A percentile compares a stretch with the other conserved stretches of the same genome.
Conservation (phyloP, 2,329 filamentous ascomycete species). For the Diaporthe nobilis region DNA sequence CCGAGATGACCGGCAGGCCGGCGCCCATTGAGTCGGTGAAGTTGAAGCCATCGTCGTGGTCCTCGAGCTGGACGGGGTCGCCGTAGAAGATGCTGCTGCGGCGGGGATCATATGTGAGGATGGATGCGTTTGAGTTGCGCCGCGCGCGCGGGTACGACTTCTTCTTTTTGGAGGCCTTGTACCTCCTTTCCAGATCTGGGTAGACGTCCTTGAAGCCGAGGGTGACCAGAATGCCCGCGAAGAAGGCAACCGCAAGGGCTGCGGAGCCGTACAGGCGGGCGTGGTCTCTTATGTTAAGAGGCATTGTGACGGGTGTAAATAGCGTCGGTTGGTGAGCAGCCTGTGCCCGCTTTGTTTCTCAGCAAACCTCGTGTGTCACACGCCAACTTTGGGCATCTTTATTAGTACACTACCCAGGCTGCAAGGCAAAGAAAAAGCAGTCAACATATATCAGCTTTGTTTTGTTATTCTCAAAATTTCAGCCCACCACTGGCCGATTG, state of each 20-base stretch:
- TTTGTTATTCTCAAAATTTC: constrained; percentile 18
- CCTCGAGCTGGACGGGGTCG: constrained; percentile 68
- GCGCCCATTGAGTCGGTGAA: constrained; percentile 42
- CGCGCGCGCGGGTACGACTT: constrained; percentile 46
- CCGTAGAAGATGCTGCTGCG: constrained; percentile 61
- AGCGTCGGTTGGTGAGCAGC: constrained; percentile 17
- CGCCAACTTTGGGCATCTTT: not conserved
- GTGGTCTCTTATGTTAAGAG: constrained; percentile 65
- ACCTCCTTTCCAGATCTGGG: constrained; percentile 78
- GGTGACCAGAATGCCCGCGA: constrained; percentile 82
- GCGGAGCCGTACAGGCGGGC: constrained; percentile 74
- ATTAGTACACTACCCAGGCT: not conserved
- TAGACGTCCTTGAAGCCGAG: constrained; percentile 86
- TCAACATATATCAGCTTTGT: not conserved
- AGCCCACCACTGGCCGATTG: constrained; percentile 18
- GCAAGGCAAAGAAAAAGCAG: not conserved
- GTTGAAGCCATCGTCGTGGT: constrained; percentile 58
- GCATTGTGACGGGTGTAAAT: constrained; percentile 59
- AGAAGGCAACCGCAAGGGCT: constrained; percentile 79
- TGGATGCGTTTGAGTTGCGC: constrained; percentile 42
- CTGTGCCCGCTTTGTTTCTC: constrained; percentile 8
- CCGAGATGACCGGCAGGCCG: constrained; percentile 64
- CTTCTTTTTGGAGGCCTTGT: constrained; percentile 58
- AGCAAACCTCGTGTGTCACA: not conserved
- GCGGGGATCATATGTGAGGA: constrained; percentile 43